Evolutionary conservation across 2,329 filamentous ascomycete species (phyloP).

Genomic region (Trichophyton simii): DNA sequence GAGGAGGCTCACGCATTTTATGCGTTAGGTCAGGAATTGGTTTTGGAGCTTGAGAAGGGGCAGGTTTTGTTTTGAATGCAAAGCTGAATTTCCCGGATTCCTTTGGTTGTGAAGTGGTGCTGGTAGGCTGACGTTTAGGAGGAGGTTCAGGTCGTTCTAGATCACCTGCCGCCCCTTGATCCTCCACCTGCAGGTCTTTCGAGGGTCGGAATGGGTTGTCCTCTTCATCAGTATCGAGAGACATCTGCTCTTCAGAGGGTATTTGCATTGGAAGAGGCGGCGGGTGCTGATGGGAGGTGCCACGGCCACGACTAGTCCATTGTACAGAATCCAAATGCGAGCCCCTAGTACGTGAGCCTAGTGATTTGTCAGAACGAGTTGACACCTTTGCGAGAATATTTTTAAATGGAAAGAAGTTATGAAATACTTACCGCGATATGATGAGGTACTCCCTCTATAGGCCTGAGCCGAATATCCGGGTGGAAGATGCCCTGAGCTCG

Average conservation of each 20-base stretch:
- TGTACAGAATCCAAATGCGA: conserved; percentile 55
- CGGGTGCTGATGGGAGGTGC: conserved; percentile 28
- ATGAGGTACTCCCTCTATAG: conserved; percentile 41
- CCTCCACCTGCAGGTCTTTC: conserved; percentile 54
- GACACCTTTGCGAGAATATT: conserved; percentile 31
- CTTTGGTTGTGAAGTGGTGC: conserved; percentile 42
- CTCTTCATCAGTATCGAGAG: conserved; percentile 37
- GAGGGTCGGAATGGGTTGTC: conserved; percentile 52
- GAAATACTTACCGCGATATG: conserved; percentile 48
- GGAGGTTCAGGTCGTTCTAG: conserved; percentile 23
- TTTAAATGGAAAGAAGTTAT: conserved; percentile 30
- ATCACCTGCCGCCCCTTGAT: conserved; percentile 42
- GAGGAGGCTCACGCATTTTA: conserved; percentile 34
- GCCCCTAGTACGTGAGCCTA: conserved; percentile 41
- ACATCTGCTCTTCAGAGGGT: conserved; percentile 23
- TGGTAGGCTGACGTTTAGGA: conserved; percentile 39
- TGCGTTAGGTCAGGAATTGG: conserved; percentile 39
- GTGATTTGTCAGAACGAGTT: conserved; percentile 31
- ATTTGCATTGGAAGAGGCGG: conserved; percentile 19
- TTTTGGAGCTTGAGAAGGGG: conserved; percentile 42
- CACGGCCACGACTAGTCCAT: conserved; percentile 52
- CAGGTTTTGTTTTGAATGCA: conserved; percentile 71
- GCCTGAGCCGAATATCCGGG: conserved; percentile 38
- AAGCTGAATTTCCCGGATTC: conserved; percentile 72
- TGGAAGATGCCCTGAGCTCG: conserved; percentile 46